Base-by-base conservation (phyloP, 2,329 filamentous ascomycete species). In the Pyricularia sp. region DNA sequence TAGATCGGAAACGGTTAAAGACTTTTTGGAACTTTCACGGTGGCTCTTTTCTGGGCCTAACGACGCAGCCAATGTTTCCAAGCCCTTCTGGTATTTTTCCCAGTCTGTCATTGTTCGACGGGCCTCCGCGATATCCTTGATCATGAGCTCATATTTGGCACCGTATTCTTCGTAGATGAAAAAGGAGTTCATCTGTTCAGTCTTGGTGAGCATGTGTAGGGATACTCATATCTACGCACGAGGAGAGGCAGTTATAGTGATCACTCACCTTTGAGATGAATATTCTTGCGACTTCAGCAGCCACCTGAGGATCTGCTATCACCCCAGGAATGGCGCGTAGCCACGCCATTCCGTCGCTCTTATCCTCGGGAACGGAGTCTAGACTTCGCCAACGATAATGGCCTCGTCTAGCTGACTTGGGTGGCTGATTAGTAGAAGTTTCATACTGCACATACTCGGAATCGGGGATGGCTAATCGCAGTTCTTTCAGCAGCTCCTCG, bases 151-250 rank as follows among this genome's bases (percentile, higher is more conserved):
- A 78, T 95, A 97, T 76, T 94, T 94, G 67, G 91, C 91, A 50
- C 92, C 92, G 77, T 97, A 99, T 73, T 97, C 92, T 79, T 97
- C 92, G 76, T 99, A 99, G 66, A 90, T 84, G 75, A 92, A 91
- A 79, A 98, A 95, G 0, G 89, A 88, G 70, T 87, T 86, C 80
- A 96, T 90, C 92, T 97, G 68, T n/a, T n/a, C 6, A n/a, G 5
- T n/a, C 23, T 12, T 30, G 14, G 65, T 68, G n/a, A 70, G 70
- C 30, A 26, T 31, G 64, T 36, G 20, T n/a, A 28, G 66, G 3
- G 9, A 63, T 14, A 65, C 63, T 68, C 68, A 42, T 68, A 20
- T 31, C 20, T 64, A 9, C 11, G 33, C 25, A 33, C 25, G 58
- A 36, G 58, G 61, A 59, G 25, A 28, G 28, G 61, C 23, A 17